Conservation (phyloP, 768 basidiomycete genomes). For the Hypholoma fasciculare region DNA sequence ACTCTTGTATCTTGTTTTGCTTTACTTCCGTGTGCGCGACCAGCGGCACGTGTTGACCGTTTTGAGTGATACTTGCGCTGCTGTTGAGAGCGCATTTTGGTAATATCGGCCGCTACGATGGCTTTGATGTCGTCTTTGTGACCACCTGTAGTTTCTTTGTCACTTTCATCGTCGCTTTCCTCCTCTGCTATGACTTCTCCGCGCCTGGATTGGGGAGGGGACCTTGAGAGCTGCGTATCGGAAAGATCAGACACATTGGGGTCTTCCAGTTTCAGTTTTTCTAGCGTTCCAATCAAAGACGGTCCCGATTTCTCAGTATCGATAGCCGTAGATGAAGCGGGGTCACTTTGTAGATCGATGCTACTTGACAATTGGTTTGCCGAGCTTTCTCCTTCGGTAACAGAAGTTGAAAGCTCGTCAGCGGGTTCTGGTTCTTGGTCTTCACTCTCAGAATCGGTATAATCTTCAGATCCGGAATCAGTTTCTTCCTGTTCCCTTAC, state of each 20-base stretch:
- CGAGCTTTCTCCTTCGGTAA: not conserved
- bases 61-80: slow-evolving; percentile 81
- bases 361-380: not conserved
- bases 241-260: slow-evolving; percentile 27
- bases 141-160: slow-evolving; percentile 36
- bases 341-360: not conserved
- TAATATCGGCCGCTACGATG: slow-evolving; percentile 62
- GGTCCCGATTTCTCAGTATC: not conserved
- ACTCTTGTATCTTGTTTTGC: slow-evolving; percentile 76
- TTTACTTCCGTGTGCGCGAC: slow-evolving; percentile 80
- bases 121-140: slow-evolving; percentile 44
- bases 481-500: slow-evolving; percentile 36
- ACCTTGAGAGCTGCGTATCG: slow-evolving; percentile 41
- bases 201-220: slow-evolving; percentile 52
- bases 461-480: slow-evolving; percentile 13
- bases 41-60: slow-evolving; percentile 58
- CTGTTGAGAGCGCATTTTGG: slow-evolving; percentile 58
- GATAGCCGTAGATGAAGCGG: not conserved
- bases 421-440: slow-evolving; percentile 32
- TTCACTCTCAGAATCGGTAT: slow-evolving; percentile 21
- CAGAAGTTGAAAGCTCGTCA: not conserved
- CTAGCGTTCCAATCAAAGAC: not conserved
- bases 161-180: slow-evolving; percentile 30
- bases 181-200: slow-evolving; percentile 29
- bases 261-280: slow-evolving; percentile 21